phyloP scores from a whole-genome alignment of 768 basidiomycete genomes.

The Leccinellum albellum region DNA sequence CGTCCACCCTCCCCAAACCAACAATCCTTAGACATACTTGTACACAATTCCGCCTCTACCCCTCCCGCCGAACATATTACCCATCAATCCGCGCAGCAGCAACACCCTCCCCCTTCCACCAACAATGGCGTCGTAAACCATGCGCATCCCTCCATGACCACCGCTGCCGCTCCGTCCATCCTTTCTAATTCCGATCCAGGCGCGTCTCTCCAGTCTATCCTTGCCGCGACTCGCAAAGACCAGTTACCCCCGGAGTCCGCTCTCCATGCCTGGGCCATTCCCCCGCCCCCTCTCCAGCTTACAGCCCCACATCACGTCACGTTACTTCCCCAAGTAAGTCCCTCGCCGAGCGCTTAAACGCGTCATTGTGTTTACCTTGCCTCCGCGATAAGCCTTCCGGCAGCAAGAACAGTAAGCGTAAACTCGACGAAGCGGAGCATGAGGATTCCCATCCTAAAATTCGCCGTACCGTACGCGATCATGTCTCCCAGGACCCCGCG shows the following conservation, averaged over 20 bases:
- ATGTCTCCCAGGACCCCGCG: constrained; percentile 69
- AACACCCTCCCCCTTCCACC: constrained; percentile 24
- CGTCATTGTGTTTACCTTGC: constrained; percentile 22
- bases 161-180: constrained; percentile 30
- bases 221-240: constrained; percentile 33
- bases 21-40: constrained; percentile 38
- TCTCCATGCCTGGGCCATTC: constrained; percentile 39
- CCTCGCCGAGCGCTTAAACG: constrained; percentile 26
- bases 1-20: constrained; percentile 42
- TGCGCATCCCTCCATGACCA: constrained; percentile 29
- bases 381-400: constrained; percentile 26
- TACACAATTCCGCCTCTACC: constrained; percentile 24
- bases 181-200: constrained; percentile 36
- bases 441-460: constrained; percentile 73
- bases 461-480: constrained; percentile 79
- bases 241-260: constrained; percentile 26
- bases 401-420: constrained; percentile 62
- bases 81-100: constrained; percentile 33
- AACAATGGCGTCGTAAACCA: constrained; percentile 28
- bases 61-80: constrained; percentile 25
- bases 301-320: constrained; percentile 27
- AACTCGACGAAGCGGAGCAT: constrained; percentile 60
- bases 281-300: constrained; percentile 30
- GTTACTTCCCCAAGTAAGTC: constrained; percentile 39
- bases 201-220: constrained; percentile 40